A percentile compares a stretch with the other conserved stretches of the same genome.
phyloP scores from a whole-genome alignment of 352 stramenopile species.

The Globisporangium camurandrum region DNA sequence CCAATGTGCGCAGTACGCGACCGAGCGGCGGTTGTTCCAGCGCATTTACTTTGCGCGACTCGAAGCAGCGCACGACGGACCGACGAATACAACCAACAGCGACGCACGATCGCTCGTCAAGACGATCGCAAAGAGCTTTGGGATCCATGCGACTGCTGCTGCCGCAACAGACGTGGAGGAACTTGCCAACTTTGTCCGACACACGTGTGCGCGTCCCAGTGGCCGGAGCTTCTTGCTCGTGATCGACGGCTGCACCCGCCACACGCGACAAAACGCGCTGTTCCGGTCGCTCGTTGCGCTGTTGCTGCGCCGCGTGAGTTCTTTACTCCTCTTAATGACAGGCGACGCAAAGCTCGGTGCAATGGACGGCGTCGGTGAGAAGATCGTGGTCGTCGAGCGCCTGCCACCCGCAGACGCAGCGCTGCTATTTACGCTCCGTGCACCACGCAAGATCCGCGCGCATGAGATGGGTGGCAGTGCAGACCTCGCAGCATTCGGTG shows the following conservation, averaged over 20 bases:
- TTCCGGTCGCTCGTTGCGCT: slow-evolving; percentile 42
- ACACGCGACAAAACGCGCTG: slow-evolving; percentile 26
- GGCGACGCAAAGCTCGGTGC: slow-evolving; percentile 65
- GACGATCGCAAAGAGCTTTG: slow-evolving; percentile 35
- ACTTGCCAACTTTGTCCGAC: slow-evolving; percentile 45
- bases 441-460: slow-evolving; percentile 60
- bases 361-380: slow-evolving; percentile 75
- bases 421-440: slow-evolving; percentile 67
- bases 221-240: slow-evolving; percentile 48
- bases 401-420: slow-evolving; percentile 60
- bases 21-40: slow-evolving; percentile 55
- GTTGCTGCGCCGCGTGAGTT: slow-evolving; percentile 58
- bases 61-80: too few species aligned
- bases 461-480: slow-evolving; percentile 74
- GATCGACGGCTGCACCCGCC: slow-evolving; percentile 66
- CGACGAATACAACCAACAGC: too few species aligned
- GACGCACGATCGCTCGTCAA: slow-evolving; percentile 9
- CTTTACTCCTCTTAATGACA: slow-evolving; percentile 53
- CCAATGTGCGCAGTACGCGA: slow-evolving; percentile 70
- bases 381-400: slow-evolving; percentile 59
- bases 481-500: slow-evolving; percentile 47
- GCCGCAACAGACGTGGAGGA: slow-evolving; percentile 21
- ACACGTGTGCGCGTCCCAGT: slow-evolving; percentile 27
- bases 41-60: slow-evolving; percentile 70
- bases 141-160: slow-evolving; percentile 6